Base-by-base conservation (phyloP, 768 basidiomycete genomes). In the Omphalotus guepiniiformis region DNA sequence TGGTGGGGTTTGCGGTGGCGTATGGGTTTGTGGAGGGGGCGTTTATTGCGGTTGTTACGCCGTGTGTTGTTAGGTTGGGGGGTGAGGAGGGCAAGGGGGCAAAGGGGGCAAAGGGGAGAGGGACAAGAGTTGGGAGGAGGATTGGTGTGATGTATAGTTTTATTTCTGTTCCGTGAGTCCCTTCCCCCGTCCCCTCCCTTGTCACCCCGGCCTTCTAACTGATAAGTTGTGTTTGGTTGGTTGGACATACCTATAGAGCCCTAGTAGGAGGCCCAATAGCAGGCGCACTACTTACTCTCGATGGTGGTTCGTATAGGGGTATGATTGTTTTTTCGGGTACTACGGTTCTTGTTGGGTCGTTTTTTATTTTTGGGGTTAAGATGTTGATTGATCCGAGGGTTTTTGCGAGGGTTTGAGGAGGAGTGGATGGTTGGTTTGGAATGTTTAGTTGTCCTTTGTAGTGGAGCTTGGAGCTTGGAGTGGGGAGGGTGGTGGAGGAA, bases 11-110 rank as follows among this genome's bases (percentile, higher is more conserved):
- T 38, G n/a, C n/a, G n/a, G n/a, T n/a, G n/a, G n/a, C n/a, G n/a
- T 88, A 81, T 55, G 85, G 85, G 0, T 75, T 86, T 66, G 70
- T 77, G 41, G 82, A 79, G 0, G 85, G 85, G 4, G 80, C 82
- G 8, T 81, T 86, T 63, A 79, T 84, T 39, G 78, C 82, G 29
- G 72, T 86, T 32, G 63, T 87, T 51, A 81, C 76, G 9, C 83
- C 84, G 0, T 85, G 83, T 55, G 73, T 88, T 19, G 81, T 74
- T 18, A n/a, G n/a, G n/a, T n/a, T n/a, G n/a, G n/a, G n/a, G n/a
- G n/a, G n/a, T n/a, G n/a, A n/a, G n/a, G n/a, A n/a, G n/a, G n/a
- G n/a, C n/a, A n/a, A n/a, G n/a, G n/a, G n/a, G n/a, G n/a, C n/a
- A n/a, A n/a, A n/a, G n/a, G n/a, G n/a, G n/a, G n/a, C n/a, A n/a